Percentiles rank a stretch among this genome's conserved stretches.
These are phyloP conservation scores for Thalassiosira mediterranea DNA, from an alignment of 352 stramenopile genomes.

Conservation along the genomic window DNA sequence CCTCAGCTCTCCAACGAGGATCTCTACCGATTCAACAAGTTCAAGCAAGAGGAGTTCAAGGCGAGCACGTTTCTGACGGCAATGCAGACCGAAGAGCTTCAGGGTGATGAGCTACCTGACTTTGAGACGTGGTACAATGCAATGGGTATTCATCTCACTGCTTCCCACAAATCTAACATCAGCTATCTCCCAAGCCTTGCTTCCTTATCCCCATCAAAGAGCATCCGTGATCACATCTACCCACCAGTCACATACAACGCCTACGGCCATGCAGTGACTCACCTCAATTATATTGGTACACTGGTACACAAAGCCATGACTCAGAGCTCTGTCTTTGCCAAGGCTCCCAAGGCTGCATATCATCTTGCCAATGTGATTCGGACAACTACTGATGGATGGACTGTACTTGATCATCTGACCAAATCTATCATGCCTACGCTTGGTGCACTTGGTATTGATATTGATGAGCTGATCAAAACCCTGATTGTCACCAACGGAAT, in stretches of 20 bases:
- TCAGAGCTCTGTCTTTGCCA: background rate
- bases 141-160: background rate
- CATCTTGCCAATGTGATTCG: background rate
- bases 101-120: background rate
- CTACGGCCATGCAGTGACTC: background rate
- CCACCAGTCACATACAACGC: background rate
- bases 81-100: background rate
- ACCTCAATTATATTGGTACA: background rate
- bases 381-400: background rate
- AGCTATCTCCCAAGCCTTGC: background rate
- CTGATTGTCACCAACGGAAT: slow-evolving; percentile 2
- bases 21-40: background rate
- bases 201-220: background rate
- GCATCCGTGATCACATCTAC: background rate
- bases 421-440: slow-evolving; percentile 6
- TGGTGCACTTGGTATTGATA: background rate
- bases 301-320: background rate
- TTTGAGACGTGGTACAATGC: background rate
- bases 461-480: background rate
- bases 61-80: background rate
- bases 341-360: background rate
- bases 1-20: background rate
- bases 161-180: slow-evolving; percentile 1
- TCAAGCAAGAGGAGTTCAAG: slow-evolving; percentile 1
- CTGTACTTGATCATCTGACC: background rate